phyloP scores from a whole-genome alignment of 257 asterid species.

The Gentiana macrophylla region DNA sequence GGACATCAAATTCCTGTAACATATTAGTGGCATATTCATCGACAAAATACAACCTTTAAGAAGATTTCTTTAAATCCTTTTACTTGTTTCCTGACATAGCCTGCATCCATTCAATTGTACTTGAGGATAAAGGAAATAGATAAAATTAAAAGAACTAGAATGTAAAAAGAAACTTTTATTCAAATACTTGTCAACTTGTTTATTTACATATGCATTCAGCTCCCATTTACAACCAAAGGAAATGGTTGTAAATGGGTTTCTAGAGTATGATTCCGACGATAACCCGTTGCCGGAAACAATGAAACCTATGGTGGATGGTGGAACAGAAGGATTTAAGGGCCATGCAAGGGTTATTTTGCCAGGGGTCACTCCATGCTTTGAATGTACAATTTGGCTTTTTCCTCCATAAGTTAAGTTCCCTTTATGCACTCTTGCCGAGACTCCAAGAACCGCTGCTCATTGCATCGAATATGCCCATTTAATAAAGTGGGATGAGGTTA shows the following conservation, averaged over 20 bases:
- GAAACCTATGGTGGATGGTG: slow-evolving; percentile 99
- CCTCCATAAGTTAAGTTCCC: slow-evolving; percentile 99
- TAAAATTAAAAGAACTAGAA: no score
- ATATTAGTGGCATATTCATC: no score
- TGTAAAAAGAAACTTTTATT: no score
- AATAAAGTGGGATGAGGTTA: slow-evolving; percentile 95
- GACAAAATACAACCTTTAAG: no score
- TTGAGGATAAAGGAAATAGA: no score
- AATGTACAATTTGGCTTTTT: slow-evolving; percentile 96
- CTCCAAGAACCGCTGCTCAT: slow-evolving; percentile 96
- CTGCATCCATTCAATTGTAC: no score
- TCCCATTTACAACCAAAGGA: no score
- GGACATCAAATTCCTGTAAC: no score
- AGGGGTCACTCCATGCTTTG: slow-evolving; percentile 92
- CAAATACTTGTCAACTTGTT: no score
- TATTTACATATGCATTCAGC: no score
- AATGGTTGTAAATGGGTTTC: background rate
- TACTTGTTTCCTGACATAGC: no score
- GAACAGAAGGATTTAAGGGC: slow-evolving; percentile 99
- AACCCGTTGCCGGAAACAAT: slow-evolving; percentile 64
- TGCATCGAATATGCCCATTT: slow-evolving; percentile 97
- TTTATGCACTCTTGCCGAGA: slow-evolving; percentile 90
- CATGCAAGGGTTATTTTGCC: slow-evolving; percentile 96
- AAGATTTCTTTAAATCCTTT: no score
- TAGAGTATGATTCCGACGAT: slow-evolving; percentile 79